A percentile compares a stretch with the other conserved stretches of the same genome.
Conservation (phyloP, 352 stramenopile genomes). For the Phytophthora cajani region DNA sequence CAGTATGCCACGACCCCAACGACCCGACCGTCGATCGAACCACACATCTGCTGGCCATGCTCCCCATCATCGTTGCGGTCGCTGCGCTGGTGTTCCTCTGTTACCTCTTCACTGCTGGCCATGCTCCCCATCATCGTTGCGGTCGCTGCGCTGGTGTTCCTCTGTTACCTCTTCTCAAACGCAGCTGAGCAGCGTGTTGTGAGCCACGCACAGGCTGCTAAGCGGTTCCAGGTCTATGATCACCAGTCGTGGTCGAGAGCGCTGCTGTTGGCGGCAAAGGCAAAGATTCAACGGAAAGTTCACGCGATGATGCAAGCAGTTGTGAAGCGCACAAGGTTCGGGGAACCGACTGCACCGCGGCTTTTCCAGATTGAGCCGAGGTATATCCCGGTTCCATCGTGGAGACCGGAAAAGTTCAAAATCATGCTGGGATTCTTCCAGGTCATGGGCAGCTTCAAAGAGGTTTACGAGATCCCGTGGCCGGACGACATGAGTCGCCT, state of each 20-base stretch:
- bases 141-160: conserved; percentile 39
- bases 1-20: conserved; percentile 49
- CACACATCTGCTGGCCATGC: conserved; percentile 44
- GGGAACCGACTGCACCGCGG: not conserved
- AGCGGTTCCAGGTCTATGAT: conserved; percentile 61
- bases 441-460: conserved; percentile 76
- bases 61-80: conserved; percentile 46
- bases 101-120: conserved; percentile 59
- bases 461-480: conserved; percentile 79
- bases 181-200: conserved; percentile 56
- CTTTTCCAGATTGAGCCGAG: conserved; percentile 56
- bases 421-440: conserved; percentile 83
- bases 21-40: conserved; percentile 48
- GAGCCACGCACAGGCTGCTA: conserved; percentile 57
- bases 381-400: conserved; percentile 27
- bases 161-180: conserved; percentile 60
- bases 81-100: conserved; percentile 45
- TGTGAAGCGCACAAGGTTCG: conserved; percentile 4
- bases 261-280: conserved; percentile 36
- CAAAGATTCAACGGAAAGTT: conserved; percentile 9
- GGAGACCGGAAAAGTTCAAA: conserved; percentile 79
- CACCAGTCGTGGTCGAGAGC: conserved; percentile 15
- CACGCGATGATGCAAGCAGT: conserved; percentile 21
- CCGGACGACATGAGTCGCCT: conserved; percentile 59
- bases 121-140: conserved; percentile 50